These are phyloP conservation scores for Debaryomyces maramus DNA, from an alignment of 805 yeast genomes.

Conservation along the genomic window DNA sequence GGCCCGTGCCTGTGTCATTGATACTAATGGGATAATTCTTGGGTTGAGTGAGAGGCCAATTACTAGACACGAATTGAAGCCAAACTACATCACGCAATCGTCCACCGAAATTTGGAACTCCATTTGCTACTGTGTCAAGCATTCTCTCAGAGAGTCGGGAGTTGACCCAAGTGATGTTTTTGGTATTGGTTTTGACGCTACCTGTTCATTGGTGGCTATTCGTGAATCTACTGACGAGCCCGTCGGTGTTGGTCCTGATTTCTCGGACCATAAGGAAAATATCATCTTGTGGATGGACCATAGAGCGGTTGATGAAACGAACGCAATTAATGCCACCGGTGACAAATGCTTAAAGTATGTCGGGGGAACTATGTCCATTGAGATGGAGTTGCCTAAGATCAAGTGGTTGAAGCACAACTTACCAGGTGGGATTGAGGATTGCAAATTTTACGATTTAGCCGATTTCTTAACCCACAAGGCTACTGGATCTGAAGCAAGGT, in stretches of 20 bases:
- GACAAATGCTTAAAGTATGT: constrained; percentile 85
- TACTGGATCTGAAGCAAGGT: constrained; percentile 82
- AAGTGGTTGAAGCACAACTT: constrained; percentile 91
- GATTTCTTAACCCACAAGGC: constrained; percentile 92
- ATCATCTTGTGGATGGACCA: constrained; percentile 98
- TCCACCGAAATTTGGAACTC: constrained; percentile 90
- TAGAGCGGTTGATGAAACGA: constrained; percentile 81
- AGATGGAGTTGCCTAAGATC: constrained; percentile 97
- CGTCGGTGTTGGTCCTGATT: constrained; percentile 91
- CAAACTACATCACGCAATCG: constrained; percentile 79
- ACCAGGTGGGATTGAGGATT: constrained; percentile 56
- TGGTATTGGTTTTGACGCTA: constrained; percentile 96
- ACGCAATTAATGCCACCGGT: constrained; percentile 73
- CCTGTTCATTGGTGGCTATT: constrained; percentile 89
- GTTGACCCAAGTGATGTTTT: constrained; percentile 65
- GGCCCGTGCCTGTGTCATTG: constrained; percentile 91
- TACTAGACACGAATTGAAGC: constrained; percentile 70
- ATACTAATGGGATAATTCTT: constrained; percentile 76
- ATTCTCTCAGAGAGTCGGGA: constrained; percentile 71
- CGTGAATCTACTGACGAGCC: constrained; percentile 66
- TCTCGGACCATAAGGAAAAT: constrained; percentile 68
- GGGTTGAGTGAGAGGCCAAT: constrained; percentile 79
- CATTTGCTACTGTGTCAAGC: constrained; percentile 77
- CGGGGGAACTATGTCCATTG: constrained; percentile 97
- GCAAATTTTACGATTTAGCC: constrained; percentile 89